Evolutionary conservation across 129 eudicot genomes (phyloP).

Genomic region (Tagetes erecta): DNA sequence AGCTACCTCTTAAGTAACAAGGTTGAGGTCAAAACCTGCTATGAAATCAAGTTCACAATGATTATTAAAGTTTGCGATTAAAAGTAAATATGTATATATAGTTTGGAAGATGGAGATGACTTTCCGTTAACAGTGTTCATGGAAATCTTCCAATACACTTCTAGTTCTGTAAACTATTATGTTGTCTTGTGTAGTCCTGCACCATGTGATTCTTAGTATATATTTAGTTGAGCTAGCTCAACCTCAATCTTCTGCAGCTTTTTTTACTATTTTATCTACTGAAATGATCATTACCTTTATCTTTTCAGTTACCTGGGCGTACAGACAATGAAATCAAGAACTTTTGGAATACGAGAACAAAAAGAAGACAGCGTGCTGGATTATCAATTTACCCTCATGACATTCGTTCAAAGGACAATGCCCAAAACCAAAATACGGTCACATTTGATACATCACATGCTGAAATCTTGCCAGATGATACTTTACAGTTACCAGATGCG

Average conservation of each 20-base stretch:
- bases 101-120: slow-evolving; percentile 14
- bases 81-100: not conserved
- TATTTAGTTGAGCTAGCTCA: not conserved
- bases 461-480: slow-evolving; percentile 37
- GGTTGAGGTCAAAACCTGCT: not conserved
- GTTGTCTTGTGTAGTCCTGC: not conserved
- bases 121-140: not conserved
- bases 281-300: not conserved
- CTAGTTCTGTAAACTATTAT: not conserved
- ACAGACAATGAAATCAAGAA: slow-evolving; percentile 95
- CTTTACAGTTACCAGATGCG: slow-evolving; percentile 52
- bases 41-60: slow-evolving; percentile 1
- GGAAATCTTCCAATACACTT: not conserved
- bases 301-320: slow-evolving; percentile 85
- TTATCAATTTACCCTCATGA: slow-evolving; percentile 88
- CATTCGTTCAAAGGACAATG: slow-evolving; percentile 51
- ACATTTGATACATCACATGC: slow-evolving; percentile 40
- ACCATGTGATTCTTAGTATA: not conserved
- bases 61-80: slow-evolving; percentile 5
- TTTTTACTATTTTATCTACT: slow-evolving; percentile 1
- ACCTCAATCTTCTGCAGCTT: slow-evolving; percentile 2
- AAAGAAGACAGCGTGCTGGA: slow-evolving; percentile 88
- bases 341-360: slow-evolving; percentile 92
- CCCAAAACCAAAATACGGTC: slow-evolving; percentile 50
- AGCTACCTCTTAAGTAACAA: not conserved